Evolutionary conservation across 805 yeast species (phyloP).

Genomic region (Wickerhamomyces mucosus): DNA sequence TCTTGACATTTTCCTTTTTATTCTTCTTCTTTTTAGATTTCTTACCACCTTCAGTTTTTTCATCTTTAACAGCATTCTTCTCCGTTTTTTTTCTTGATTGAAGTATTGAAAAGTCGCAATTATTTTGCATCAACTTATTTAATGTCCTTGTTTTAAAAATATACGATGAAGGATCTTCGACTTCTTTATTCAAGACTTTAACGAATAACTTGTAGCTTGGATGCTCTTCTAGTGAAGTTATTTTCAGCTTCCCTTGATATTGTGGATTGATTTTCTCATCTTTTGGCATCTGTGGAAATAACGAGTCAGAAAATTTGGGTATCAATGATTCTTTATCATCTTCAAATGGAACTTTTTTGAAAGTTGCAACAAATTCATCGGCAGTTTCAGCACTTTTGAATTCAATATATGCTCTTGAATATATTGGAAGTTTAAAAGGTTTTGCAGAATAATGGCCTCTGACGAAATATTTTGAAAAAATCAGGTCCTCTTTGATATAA

Average conservation of each 20-base stretch:
- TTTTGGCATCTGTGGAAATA: constrained; percentile 23
- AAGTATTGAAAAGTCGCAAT: too few relatives aligned
- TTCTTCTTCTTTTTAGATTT: constrained; percentile 1
- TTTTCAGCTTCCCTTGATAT: constrained; percentile 1
- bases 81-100: constrained; percentile 2
- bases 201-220: constrained; percentile 15
- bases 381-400: constrained; percentile 23
- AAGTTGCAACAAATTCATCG: constrained; percentile 19
- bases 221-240: constrained; percentile 9
- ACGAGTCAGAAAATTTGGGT: constrained; percentile 28
- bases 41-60: constrained; percentile 3
- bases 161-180: constrained; percentile 11
- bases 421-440: constrained; percentile 29
- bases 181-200: constrained; percentile 13
- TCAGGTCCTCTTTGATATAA: constrained; percentile 6
- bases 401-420: constrained; percentile 32
- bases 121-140: too few relatives aligned
- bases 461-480: constrained; percentile 26
- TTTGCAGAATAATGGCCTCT: constrained; percentile 29
- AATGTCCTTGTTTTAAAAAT: too few relatives aligned
- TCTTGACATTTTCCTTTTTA: constrained; percentile 4
- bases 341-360: constrained; percentile 13
- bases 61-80: constrained; percentile 1
- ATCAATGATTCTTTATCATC: constrained; percentile 20
- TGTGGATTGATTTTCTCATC: not conserved